Base-by-base conservation (phyloP, 768 basidiomycete genomes). In the Tricholoma bakamatsutake region DNA sequence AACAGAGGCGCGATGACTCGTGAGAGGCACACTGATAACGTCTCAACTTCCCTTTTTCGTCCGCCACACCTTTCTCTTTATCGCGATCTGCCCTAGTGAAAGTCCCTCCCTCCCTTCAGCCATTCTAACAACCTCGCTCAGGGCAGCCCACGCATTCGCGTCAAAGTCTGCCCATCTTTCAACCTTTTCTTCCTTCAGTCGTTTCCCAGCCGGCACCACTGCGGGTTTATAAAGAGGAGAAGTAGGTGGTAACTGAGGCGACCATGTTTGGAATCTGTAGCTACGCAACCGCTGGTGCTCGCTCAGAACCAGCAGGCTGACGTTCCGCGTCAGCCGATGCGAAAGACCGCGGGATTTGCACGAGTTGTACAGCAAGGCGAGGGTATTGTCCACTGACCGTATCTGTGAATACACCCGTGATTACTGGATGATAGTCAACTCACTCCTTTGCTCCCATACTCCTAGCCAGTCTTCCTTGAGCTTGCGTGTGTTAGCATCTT, bases 311-410 rank as follows among this genome's bases (percentile, higher is more conserved):
- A 81, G 59, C 18, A 73, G 64, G 9, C 69, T 67, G 11, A 87
- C 67, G 61, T 88, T 88, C 15, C 77, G 77, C 5, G 84, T 82
- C 5, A 83, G 61, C 55, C 70, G 71, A 63, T 88, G 84, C 10
- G 87, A 67, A 12, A 87, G 68, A 12, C 88, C 88, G 27, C 85
- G 80, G 33, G 81, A 78, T 55, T 74, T 73, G 3, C 80, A 78
- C n/a, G 88, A 84, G 27, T 75, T 80, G 67, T 81, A 77, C 46
- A 90, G 65, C 8, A 90, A 60, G 31, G 75, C 73, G 39, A 90
- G 73, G 0, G 87, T 88, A 56, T 76, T 78, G 62, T 90, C 87
- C 67, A 88, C 89, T 91, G 57, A 6, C 52, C 43, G 37, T 53
- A 45, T 13, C 51, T 37, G 33, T 53, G 54, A 64, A 46, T 30